Evolutionary conservation across 805 yeast species (phyloP).

Genomic region (Hanseniaspora hatyaiensis): DNA sequence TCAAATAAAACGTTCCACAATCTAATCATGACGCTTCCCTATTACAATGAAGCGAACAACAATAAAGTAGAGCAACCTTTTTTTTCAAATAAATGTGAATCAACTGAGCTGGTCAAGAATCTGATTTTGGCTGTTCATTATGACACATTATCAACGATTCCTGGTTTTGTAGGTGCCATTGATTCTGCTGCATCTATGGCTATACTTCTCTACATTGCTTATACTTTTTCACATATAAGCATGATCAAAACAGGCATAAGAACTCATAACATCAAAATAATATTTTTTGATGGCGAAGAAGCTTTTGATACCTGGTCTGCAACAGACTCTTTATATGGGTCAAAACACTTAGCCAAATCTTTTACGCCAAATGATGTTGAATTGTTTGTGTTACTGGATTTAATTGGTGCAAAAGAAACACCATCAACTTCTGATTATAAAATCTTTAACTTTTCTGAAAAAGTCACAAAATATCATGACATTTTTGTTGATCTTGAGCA

Average conservation of each 20-base stretch:
- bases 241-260: slow-evolving; percentile 14
- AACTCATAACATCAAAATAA: slow-evolving; percentile 35
- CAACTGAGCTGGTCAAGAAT: slow-evolving; percentile 19
- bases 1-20: slow-evolving; percentile 32
- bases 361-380: slow-evolving; percentile 34
- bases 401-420: slow-evolving; percentile 33
- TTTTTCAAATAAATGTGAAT: neutral
- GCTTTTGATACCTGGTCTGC: slow-evolving; percentile 44
- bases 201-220: slow-evolving; percentile 37
- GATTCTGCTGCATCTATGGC: slow-evolving; percentile 53
- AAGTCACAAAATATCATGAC: slow-evolving; percentile 32
- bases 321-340: slow-evolving; percentile 46
- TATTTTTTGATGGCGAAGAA: slow-evolving; percentile 54
- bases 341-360: slow-evolving; percentile 36
- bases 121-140: slow-evolving; percentile 42
- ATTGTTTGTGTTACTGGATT: slow-evolving; percentile 39
- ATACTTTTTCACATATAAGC: slow-evolving; percentile 18
- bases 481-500: slow-evolving; percentile 31
- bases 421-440: slow-evolving; percentile 20
- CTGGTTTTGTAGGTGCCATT: slow-evolving; percentile 49
- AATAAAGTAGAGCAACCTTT: too few species aligned
- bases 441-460: slow-evolving; percentile 36
- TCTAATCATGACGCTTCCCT: slow-evolving; percentile 27
- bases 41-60: neutral
- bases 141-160: slow-evolving; percentile 39